These are phyloP conservation scores for Xylariomycetidae sp. DNA, from an alignment of 2,329 filamentous ascomycete genomes.

Conservation along the genomic window DNA sequence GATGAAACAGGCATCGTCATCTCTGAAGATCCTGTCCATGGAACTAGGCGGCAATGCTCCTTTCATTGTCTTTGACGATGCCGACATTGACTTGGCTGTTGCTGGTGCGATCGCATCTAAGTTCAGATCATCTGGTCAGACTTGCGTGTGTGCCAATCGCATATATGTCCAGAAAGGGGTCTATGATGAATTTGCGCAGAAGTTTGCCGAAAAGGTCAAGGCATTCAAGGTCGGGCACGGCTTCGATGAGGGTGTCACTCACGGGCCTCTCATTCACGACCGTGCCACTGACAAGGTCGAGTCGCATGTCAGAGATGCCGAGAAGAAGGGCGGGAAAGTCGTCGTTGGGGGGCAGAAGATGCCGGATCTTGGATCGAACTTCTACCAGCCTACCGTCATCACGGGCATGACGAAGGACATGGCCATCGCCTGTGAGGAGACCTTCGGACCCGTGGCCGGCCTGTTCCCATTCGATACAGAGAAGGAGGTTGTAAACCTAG, in stretches of 20 bases:
- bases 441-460: conserved; percentile 89
- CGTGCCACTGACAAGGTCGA: conserved; percentile 77
- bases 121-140: conserved; percentile 93
- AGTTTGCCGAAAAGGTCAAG: conserved; percentile 68
- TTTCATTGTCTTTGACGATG: conserved; percentile 95
- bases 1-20: conserved; percentile 83
- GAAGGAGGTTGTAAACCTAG: conserved; percentile 77
- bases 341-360: conserved; percentile 70
- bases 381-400: conserved; percentile 86
- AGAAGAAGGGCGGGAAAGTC: conserved; percentile 71
- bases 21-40: conserved; percentile 78
- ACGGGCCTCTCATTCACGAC: conserved; percentile 81
- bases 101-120: conserved; percentile 79
- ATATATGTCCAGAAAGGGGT: conserved; percentile 75
- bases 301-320: conserved; percentile 73
- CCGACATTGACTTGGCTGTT: conserved; percentile 81
- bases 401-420: conserved; percentile 82
- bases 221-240: conserved; percentile 72
- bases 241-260: conserved; percentile 65
- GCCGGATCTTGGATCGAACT: conserved; percentile 73
- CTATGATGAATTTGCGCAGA: conserved; percentile 68
- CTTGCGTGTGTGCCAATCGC: conserved; percentile 86
- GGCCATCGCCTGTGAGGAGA: conserved; percentile 83
- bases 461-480: conserved; percentile 87
- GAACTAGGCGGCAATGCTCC: conserved; percentile 94